phyloP scores from a whole-genome alignment of 495 filamentous ascomycete genomes.

The Hamigera avellanea region DNA sequence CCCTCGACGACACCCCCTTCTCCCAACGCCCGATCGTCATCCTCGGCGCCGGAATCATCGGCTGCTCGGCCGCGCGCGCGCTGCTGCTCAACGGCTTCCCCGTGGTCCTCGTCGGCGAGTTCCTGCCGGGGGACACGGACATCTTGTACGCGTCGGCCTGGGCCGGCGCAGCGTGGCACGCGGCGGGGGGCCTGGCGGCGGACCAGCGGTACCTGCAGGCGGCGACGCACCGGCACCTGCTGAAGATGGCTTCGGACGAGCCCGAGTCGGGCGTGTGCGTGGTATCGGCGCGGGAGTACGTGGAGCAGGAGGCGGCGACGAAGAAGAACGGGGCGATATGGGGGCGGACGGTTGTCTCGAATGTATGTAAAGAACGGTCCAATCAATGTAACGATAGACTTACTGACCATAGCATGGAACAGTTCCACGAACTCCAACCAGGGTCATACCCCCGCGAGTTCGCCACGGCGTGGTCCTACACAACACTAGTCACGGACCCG shows the following conservation, averaged over 20 bases:
- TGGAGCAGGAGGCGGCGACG: slow-evolving; percentile 17
- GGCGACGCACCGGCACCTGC: slow-evolving; percentile 24
- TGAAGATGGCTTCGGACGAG: slow-evolving; percentile 27
- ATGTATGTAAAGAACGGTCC: slow-evolving; percentile 11
- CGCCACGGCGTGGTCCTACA: slow-evolving; percentile 26
- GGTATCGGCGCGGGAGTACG: slow-evolving; percentile 25
- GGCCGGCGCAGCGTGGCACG: slow-evolving; percentile 36
- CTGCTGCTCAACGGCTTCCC: slow-evolving; percentile 26
- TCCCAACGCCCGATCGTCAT: slow-evolving; percentile 28
- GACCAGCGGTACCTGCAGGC: slow-evolving; percentile 30
- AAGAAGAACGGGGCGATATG: slow-evolving; percentile 27
- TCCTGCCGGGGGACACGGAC: slow-evolving; percentile 28
- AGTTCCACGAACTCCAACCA: slow-evolving; percentile 26
- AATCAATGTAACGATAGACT: neutral
- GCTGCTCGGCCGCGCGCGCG: slow-evolving; percentile 29
- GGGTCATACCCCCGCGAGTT: slow-evolving; percentile 28
- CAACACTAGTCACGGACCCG: slow-evolving; percentile 31
- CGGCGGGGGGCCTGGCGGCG: slow-evolving; percentile 26
- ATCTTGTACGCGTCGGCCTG: slow-evolving; percentile 34
- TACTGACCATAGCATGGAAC: neutral
- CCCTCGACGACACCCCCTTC: slow-evolving; percentile 12
- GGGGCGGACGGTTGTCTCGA: slow-evolving; percentile 27
- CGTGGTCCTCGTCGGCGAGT: slow-evolving; percentile 29
- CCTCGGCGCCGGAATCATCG: slow-evolving; percentile 32
- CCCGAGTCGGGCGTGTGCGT: slow-evolving; percentile 27